A percentile compares a stretch with the other conserved stretches of the same genome.
Conservation (phyloP, 2,329 filamentous ascomycete species). For the Calonectria naviculata region DNA sequence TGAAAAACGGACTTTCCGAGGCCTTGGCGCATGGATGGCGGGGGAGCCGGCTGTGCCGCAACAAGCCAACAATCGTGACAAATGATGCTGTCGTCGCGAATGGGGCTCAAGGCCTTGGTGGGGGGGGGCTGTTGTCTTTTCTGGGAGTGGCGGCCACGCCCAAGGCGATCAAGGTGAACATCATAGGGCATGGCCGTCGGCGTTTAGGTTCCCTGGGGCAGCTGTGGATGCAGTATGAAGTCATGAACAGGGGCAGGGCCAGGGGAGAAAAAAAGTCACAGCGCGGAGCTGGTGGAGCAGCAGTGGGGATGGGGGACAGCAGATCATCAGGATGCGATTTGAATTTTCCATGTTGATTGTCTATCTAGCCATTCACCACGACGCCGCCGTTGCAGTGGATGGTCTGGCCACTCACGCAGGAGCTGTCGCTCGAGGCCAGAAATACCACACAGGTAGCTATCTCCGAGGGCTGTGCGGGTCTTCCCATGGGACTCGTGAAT, state of each 20-base stretch:
- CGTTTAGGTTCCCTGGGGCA: not conserved
- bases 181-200: not conserved
- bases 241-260: not conserved
- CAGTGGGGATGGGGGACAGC: not conserved
- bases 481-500: conserved; percentile 53
- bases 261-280: not conserved
- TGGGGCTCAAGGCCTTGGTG: not conserved
- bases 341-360: not conserved
- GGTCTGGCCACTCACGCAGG: not conserved
- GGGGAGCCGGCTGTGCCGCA: not conserved
- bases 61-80: not conserved
- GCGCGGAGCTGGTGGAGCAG: not conserved
- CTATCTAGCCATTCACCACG: not conserved
- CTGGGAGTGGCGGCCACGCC: not conserved
- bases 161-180: not conserved
- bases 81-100: not conserved
- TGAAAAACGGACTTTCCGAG: not conserved
- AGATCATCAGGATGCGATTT: too few relatives aligned
- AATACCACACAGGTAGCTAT: conserved; percentile 55
- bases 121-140: not conserved
- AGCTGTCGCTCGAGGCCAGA: conserved; percentile 44
- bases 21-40: not conserved
- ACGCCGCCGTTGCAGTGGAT: not conserved
- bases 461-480: conserved; percentile 57
- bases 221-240: not conserved